These are phyloP conservation scores for Irpex lacteus DNA, from an alignment of 1,284 basidiomycete species.

Conservation along the genomic window DNA sequence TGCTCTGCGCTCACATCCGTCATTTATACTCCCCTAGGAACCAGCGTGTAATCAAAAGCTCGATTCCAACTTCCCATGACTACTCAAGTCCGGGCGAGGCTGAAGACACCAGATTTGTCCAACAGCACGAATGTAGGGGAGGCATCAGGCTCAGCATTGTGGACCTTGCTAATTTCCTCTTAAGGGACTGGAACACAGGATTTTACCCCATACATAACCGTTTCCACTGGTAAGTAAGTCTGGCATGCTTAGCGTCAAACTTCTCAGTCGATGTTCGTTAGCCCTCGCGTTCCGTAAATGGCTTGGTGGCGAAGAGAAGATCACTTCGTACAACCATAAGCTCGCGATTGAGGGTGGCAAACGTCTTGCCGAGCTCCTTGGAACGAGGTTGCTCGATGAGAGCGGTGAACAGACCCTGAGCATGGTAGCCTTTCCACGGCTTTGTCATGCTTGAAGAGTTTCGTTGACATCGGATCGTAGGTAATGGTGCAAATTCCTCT, in stretches of 20 bases:
- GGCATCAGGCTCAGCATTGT: not conserved
- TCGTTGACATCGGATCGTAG: not conserved
- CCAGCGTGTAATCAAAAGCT: slow-evolving; percentile 71
- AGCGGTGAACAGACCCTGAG: slow-evolving; percentile 59
- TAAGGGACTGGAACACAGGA: slow-evolving; percentile 75
- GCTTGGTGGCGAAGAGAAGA: slow-evolving; percentile 82
- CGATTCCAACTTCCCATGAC: slow-evolving; percentile 69
- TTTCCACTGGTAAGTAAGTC: slow-evolving; percentile 44
- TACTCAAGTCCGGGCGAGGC: slow-evolving; percentile 44
- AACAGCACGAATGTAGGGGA: slow-evolving; percentile 55
- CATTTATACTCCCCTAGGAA: slow-evolving; percentile 45
- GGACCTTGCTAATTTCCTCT: not conserved
- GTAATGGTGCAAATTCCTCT: slow-evolving; percentile 26
- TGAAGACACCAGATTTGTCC: slow-evolving; percentile 44
- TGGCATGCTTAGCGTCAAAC: not conserved
- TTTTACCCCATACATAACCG: slow-evolving; percentile 49
- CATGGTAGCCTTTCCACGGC: no score
- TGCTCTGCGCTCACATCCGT: not conserved
- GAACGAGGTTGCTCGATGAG: slow-evolving; percentile 65
- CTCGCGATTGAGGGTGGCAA: slow-evolving; percentile 76
- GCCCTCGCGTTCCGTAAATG: slow-evolving; percentile 78
- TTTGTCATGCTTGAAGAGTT: no score
- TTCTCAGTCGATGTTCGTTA: slow-evolving; percentile 21
- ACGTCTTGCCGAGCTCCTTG: slow-evolving; percentile 59
- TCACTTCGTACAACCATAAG: slow-evolving; percentile 73